Base-by-base conservation (phyloP, 768 basidiomycete species). In the Collybia sp. region DNA sequence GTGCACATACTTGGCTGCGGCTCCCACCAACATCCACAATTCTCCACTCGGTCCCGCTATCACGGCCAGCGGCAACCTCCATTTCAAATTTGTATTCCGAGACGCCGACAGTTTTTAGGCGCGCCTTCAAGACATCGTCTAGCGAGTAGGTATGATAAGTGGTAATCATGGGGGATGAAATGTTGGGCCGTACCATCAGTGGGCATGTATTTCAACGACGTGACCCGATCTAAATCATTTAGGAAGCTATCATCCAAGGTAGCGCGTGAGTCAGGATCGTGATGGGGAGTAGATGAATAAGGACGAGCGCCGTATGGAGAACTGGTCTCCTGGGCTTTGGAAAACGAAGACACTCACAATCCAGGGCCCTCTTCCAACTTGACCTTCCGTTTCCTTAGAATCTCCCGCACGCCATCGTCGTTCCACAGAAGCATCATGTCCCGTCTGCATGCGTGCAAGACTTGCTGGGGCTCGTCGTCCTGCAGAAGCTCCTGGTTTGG, bases 21-120 rank as follows among this genome's bases (percentile, higher is more conserved):
- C 82, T 82, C 10, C 87, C 87, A 32, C 86, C 86, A 13, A 88
- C 86, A 56, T 89, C 87, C 35, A 85, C 80, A 32, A 88, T 83
- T 37, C 83, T 71, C 83, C 86, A 88, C 53, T 88, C 85, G 3
- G 73, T 77, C 9, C 76, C 80, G 51, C 72, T 74, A 44, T 81
- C 67, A 45, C 75, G 56, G 0, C 79, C 79, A 1, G 67, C 66
- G 38, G 70, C 59, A 30, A 82, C 75, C 61, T 66, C 87, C 79
- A 89, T 85, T 64, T 85, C 79, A 54, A 91, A 90, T 55, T 76
- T 82, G 64, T 90, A 86, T 61, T 89, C 88, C 3, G 83, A 81
- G 9, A 88, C 86, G 2, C 88, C 88, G 13, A 89, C 78, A 0
- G 81, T 87, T 59, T 88, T 88, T 18, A 90, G 63, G 2, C 88